Percentiles rank a stretch among this genome's conserved stretches.
These are phyloP conservation scores for Pyrenopolyporus hunteri DNA, from an alignment of 495 filamentous ascomycete genomes.

Conservation along the genomic window DNA sequence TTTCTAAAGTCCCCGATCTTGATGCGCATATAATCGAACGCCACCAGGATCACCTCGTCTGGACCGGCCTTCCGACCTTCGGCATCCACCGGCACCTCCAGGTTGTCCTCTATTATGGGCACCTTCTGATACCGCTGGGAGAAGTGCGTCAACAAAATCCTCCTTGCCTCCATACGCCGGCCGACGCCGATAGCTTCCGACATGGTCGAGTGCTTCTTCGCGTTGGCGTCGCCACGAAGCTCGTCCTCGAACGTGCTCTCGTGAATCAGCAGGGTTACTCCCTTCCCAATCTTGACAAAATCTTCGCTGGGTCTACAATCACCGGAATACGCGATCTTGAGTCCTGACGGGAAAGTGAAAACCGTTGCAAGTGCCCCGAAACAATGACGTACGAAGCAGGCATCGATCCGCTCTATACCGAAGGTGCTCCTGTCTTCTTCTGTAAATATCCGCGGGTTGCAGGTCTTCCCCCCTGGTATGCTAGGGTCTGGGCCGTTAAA, in stretches of 20 bases:
- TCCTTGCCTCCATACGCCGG: slow-evolving; percentile 73
- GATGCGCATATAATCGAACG: slow-evolving; percentile 89
- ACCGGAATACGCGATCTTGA: slow-evolving; percentile 91
- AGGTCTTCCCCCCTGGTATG: slow-evolving; percentile 8
- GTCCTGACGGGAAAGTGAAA: slow-evolving; percentile 75
- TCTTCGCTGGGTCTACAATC: slow-evolving; percentile 79
- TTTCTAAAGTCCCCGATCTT: slow-evolving; percentile 79
- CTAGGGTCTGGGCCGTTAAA: slow-evolving; percentile 18
- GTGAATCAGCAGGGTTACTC: slow-evolving; percentile 84
- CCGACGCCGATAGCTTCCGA: slow-evolving; percentile 82
- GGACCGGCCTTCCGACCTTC: slow-evolving; percentile 25
- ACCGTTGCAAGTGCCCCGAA: slow-evolving; percentile 74
- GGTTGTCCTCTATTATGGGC: slow-evolving; percentile 54
- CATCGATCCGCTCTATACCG: slow-evolving; percentile 59
- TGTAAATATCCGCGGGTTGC: slow-evolving; percentile 16
- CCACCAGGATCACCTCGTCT: slow-evolving; percentile 68
- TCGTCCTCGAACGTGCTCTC: slow-evolving; percentile 96
- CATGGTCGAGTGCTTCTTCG: slow-evolving; percentile 90
- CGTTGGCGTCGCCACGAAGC: slow-evolving; percentile 72
- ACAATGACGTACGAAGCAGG: slow-evolving; percentile 77
- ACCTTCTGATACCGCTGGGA: slow-evolving; percentile 94
- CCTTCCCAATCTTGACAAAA: slow-evolving; percentile 74
- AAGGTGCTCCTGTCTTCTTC: slow-evolving; percentile 30
- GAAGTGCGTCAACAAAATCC: slow-evolving; percentile 89
- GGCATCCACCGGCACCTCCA: slow-evolving; percentile 21